Evolutionary conservation across 345 rosid genomes (phyloP).

Genomic region (Rhodamnia rubescens): DNA sequence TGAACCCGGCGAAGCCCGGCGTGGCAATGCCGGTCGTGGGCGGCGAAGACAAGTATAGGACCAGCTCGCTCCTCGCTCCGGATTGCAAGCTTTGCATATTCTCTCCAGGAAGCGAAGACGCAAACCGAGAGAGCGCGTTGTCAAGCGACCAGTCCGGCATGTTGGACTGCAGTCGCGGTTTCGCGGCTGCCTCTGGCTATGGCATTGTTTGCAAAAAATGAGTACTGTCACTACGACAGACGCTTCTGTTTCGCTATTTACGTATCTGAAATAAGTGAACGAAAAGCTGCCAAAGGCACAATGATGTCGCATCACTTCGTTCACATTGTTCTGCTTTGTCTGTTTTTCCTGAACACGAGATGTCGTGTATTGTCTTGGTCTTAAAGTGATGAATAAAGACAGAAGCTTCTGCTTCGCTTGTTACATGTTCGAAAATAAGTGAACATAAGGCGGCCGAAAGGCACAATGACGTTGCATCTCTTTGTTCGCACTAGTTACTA

Average conservation of each 20-base stretch:
- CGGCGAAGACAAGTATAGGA: conserved; percentile 3
- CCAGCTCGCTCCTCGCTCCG: conserved; percentile 2
- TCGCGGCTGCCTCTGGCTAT: conserved; percentile 6
- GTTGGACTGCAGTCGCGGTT: conserved; percentile 12
- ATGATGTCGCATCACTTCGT: background rate
- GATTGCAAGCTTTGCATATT: conserved; percentile 2
- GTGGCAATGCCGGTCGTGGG: conserved; percentile 10
- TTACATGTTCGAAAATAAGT: background rate
- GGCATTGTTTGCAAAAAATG: conserved; percentile 21
- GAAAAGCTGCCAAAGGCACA: background rate
- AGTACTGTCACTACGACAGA: background rate
- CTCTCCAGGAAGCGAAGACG: background rate
- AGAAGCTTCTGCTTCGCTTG: background rate
- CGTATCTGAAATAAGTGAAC: background rate
- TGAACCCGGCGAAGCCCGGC: conserved; percentile 5
- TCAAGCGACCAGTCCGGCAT: background rate
- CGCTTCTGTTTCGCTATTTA: background rate
- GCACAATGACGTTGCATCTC: background rate
- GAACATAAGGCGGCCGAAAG: background rate
- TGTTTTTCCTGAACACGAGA: background rate
- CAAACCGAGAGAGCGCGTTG: background rate
- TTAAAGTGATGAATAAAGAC: background rate
- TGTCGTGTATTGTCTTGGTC: background rate
- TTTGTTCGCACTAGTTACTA: background rate
- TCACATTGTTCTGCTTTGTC: background rate